Percentiles rank a stretch among this genome's conserved stretches.
phyloP scores from a whole-genome alignment of 2,329 filamentous ascomycete species.

The Hypoxylon rubiginosum region DNA sequence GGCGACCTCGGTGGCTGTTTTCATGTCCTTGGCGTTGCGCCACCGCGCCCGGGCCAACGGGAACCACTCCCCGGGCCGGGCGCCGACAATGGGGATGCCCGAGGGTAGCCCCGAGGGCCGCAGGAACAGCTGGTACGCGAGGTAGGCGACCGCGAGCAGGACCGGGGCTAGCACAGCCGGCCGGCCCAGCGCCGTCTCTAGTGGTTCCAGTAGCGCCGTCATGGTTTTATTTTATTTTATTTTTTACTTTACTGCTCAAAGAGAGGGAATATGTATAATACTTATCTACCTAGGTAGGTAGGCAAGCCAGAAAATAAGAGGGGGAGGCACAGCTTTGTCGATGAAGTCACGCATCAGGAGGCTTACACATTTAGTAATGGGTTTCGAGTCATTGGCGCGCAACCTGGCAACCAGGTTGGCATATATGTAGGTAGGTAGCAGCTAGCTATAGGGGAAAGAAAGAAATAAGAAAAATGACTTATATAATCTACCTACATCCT shows the following conservation, averaged over 20 bases:
- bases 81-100: slow-evolving; percentile 51
- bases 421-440: not conserved
- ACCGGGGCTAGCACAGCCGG: slow-evolving; percentile 46
- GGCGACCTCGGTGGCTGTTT: slow-evolving; percentile 43
- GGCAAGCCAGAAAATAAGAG: too few relatives aligned
- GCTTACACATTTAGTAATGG: not conserved
- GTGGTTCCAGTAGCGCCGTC: not conserved
- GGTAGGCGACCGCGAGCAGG: slow-evolving; percentile 42
- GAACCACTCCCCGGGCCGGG: slow-evolving; percentile 54
- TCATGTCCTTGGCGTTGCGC: slow-evolving; percentile 51
- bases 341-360: not conserved
- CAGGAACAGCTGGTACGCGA: slow-evolving; percentile 48
- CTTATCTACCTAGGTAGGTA: too few relatives aligned
- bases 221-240: not conserved
- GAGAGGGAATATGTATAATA: too few relatives aligned
- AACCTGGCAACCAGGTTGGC: not conserved
- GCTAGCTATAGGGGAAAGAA: too few relatives aligned
- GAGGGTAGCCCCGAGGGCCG: slow-evolving; percentile 45
- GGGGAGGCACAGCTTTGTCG: not conserved
- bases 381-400: not conserved
- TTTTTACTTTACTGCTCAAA: too few relatives aligned
- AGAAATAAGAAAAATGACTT: not conserved
- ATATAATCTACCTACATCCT: not conserved
- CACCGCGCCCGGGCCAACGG: slow-evolving; percentile 48
- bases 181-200: slow-evolving; percentile 38